phyloP scores from a whole-genome alignment of 331 rosid genomes.

The Cydonia oblonga region DNA sequence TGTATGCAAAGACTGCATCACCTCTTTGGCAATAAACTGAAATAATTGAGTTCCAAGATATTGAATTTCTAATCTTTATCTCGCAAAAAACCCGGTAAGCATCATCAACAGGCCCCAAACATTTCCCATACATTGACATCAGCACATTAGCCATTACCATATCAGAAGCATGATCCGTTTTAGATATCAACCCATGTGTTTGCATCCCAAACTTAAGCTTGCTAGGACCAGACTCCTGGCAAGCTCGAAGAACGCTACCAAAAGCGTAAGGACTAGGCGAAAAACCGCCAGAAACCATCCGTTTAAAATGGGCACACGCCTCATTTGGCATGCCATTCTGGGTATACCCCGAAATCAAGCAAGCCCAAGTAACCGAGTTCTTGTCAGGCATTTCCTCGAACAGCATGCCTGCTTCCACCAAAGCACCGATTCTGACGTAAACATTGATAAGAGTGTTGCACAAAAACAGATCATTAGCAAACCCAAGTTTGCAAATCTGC shows the following conservation, averaged over 20 bases:
- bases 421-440: slow-evolving; percentile 35
- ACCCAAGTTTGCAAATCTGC: slow-evolving; percentile 50
- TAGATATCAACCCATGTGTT: slow-evolving; percentile 57
- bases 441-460: slow-evolving; percentile 61
- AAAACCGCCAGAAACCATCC: slow-evolving; percentile 32
- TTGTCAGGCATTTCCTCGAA: slow-evolving; percentile 67
- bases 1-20: slow-evolving; percentile 49
- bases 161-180: slow-evolving; percentile 36
- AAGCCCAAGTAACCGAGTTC: slow-evolving; percentile 75
- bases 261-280: slow-evolving; percentile 54
- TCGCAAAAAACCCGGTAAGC: slow-evolving; percentile 55
- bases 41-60: slow-evolving; percentile 79
- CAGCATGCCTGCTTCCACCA: slow-evolving; percentile 44
- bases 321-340: slow-evolving; percentile 44
- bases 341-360: slow-evolving; percentile 63
- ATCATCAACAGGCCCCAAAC: slow-evolving; percentile 37
- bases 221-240: slow-evolving; percentile 45
- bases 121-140: slow-evolving; percentile 67
- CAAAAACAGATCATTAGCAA: slow-evolving; percentile 44
- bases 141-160: slow-evolving; percentile 56
- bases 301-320: slow-evolving; percentile 52
- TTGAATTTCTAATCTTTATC: slow-evolving; percentile 30
- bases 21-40: slow-evolving; percentile 65
- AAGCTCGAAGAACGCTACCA: slow-evolving; percentile 73
- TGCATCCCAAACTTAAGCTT: slow-evolving; percentile 50